Evolutionary conservation across 306 rosid genomes (phyloP), one percentile per base, ranked within the genome.

Genomic region (Prunus fruticosa): DNA sequence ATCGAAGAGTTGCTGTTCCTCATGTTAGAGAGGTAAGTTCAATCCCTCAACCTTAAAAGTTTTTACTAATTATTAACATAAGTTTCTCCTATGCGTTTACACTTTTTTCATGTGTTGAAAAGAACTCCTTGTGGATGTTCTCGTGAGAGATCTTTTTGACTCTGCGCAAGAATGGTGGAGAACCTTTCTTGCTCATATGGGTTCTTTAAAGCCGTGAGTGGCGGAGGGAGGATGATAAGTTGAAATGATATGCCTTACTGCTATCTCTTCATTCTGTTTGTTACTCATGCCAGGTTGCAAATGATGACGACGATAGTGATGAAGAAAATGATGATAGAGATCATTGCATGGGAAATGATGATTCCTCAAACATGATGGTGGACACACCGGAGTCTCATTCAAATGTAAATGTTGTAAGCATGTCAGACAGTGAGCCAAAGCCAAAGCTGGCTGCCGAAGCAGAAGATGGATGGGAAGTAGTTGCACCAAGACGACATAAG

Each of bases 381-480:
- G 87, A 84, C 78, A 70, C 49, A 65, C 67, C 69, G 14, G 66
- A 63, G 28, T 62, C 84, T 19, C 49, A 65, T n/a, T 66, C 83
- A 73, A 74, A 84, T 66, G 34, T 10, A 18, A 76, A 34, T 54
- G 51, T 64, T 10, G 79, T 27, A 34, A 69, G 74, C 61, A 66
- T 11, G 73, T 63, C 74, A 58, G 80, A 58, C 50, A 71, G 79
- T 74, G 82, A 57, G 23, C 78, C 74, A 13, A 51, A 10, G 3
- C 68, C 86, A 38, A 60, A 49, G 69, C 89, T 47, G 56, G 46
- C 85, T 13, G 79, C 67, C 46, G 82, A 81, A 72, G 77, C 74
- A 30, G 89, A 84, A 78, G 91, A 85, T 78, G 95, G 85, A 82
- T 90, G 88, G 95, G 84, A 76, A 61, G 79, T 62, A 53, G 93